Conservation (phyloP, 768 basidiomycete species). For the Tremella fuciformis region DNA sequence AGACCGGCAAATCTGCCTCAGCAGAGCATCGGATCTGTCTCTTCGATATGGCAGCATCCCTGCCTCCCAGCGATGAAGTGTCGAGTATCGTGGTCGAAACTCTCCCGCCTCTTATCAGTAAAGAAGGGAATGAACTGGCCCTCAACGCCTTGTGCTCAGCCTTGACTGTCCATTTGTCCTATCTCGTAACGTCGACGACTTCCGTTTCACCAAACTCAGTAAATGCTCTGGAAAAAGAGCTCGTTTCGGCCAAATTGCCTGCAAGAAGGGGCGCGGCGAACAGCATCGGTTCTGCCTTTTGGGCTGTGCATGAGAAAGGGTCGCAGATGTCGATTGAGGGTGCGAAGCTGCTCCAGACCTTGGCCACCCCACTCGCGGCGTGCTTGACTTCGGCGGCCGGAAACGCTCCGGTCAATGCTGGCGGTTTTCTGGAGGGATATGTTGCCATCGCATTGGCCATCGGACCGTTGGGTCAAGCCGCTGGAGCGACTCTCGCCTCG, state of each 20-base stretch:
- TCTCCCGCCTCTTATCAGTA: slow-evolving; percentile 58
- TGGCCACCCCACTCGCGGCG: slow-evolving; percentile 66
- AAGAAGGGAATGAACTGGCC: slow-evolving; percentile 75
- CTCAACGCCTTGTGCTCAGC: slow-evolving; percentile 59
- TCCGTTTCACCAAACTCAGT: slow-evolving; percentile 55
- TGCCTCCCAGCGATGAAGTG: slow-evolving; percentile 58
- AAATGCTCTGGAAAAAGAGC: slow-evolving; percentile 64
- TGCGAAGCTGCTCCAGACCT: slow-evolving; percentile 58
- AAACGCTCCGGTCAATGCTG: slow-evolving; percentile 62
- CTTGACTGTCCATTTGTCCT: slow-evolving; percentile 62
- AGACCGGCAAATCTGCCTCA: slow-evolving; percentile 78
- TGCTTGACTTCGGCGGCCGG: slow-evolving; percentile 65
- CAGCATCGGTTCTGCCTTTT: slow-evolving; percentile 63
- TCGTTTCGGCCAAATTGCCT: slow-evolving; percentile 64
- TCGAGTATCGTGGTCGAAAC: slow-evolving; percentile 57
- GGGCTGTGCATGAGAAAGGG: slow-evolving; percentile 52
- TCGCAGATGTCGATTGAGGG: slow-evolving; percentile 55
- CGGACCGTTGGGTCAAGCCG: slow-evolving; percentile 60
- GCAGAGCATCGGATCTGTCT: slow-evolving; percentile 79
- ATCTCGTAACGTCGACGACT: slow-evolving; percentile 56
- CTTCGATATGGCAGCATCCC: slow-evolving; percentile 68
- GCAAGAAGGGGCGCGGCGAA: slow-evolving; percentile 64
- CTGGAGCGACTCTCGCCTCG: slow-evolving; percentile 44
- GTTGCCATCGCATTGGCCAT: slow-evolving; percentile 68
- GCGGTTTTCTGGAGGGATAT: slow-evolving; percentile 80